These are phyloP conservation scores for Hypoxylon subgilvum DNA, from an alignment of 495 filamentous ascomycete species.

Conservation along the genomic window DNA sequence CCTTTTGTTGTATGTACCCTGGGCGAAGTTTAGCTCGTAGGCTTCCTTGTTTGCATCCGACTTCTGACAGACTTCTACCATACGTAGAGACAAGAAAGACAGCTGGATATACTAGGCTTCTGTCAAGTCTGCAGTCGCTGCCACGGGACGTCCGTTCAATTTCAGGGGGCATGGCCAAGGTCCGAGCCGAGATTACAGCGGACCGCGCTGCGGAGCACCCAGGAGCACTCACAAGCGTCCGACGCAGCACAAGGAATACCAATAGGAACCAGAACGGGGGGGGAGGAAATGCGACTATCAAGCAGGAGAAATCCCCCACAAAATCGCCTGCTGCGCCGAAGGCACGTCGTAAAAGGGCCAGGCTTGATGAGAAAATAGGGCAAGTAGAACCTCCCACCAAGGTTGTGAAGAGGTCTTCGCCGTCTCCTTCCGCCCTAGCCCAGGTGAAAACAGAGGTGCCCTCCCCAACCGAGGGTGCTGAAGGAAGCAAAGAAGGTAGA, in stretches of 20 bases:
- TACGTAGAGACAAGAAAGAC: no score
- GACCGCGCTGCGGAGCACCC: not conserved
- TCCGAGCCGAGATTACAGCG: not conserved
- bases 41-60: no score
- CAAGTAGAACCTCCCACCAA: conserved; percentile 4
- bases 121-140: no score
- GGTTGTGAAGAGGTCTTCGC: conserved; percentile 2
- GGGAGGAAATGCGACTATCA: conserved; percentile 7
- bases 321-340: not conserved
- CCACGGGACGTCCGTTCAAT: not conserved
- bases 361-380: conserved; percentile 1
- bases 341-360: conserved; percentile 9
- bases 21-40: no score
- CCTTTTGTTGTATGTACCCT: no score
- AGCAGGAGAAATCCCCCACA: conserved; percentile 6
- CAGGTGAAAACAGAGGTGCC: conserved; percentile 6
- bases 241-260: conserved; percentile 30
- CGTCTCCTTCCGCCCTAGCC: not conserved
- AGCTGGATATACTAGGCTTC: no score
- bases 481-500: not conserved
- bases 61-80: no score
- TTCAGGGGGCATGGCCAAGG: conserved; percentile 16
- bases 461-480: not conserved
- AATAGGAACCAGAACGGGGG: no score
- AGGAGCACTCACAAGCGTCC: conserved; percentile 5